Evolutionary conservation across 768 basidiomycete species (phyloP), one percentile per base, ranked within the genome.

Genomic region (Tulasnella sp.): DNA sequence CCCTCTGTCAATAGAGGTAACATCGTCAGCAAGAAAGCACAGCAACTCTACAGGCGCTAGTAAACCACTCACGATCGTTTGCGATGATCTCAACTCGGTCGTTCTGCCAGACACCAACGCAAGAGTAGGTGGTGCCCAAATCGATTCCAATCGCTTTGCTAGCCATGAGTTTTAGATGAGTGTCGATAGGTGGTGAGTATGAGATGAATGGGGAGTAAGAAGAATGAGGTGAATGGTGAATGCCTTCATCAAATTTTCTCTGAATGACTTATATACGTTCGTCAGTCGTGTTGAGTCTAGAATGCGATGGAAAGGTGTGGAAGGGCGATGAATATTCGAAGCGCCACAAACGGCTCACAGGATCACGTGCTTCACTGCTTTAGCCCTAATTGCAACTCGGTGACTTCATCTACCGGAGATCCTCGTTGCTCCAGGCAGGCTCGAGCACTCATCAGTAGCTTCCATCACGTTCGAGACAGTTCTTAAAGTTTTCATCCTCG

Each of bases 41-140:
- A 27, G 22, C 3, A 22, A 38, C 22, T 11, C 43, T 24, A 55
- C 21, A 48, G n/a, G 19, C 46, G n/a, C n/a, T n/a, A n/a, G n/a
- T 5, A 48, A 30, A 34, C 8, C 12, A 59, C 56, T 59, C 48
- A 59, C 56, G 62, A 50, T 63, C 62, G 54, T 63, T 63, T 34
- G 62, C 59, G 66, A 75, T 75, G 70, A 75, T 75, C 65, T 75
- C 74, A 62, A 75, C 74, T 65, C 75, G 72, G 69, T 77, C 75
- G 65, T 74, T 72, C 68, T 73, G 71, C 73, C 74, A 76, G 44
- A 76, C 75, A 63, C 72, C 74, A 62, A 75, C 74, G 69, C 74
- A 75, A 49, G 73, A 74, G 73, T 74, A 74, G 64, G 74, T 75
- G 51, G 72, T 73, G 54, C 71, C 71, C 61, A 72, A 66, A 65